Base-by-base conservation (phyloP, 257 asterid genomes). In the Petunia secreta region DNA sequence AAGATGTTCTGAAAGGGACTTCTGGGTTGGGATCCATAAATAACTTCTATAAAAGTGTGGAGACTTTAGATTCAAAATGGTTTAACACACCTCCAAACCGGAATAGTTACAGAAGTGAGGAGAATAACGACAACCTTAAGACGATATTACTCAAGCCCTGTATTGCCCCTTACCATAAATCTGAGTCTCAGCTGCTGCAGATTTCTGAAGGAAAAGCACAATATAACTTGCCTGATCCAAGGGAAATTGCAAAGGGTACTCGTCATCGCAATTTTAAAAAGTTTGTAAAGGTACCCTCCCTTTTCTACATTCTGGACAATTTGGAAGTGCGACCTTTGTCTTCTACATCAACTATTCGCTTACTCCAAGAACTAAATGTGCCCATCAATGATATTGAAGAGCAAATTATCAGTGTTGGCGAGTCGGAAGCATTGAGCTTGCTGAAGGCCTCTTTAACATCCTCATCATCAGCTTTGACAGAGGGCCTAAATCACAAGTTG, bases 371-470 rank as follows among this genome's bases (percentile, higher is more conserved):
- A 55, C 53, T 79, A 44, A 44, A 68, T 14, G 40, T 41, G 76
- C 40, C 57, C 15, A 5, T 68, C 46, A 0, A 15, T 68, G 55
- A 68, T 41, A 15, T 44, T 68, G 76, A 68, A 68, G 76, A 14
- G n/a, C 76, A 68, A 43, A 4, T 13, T 6, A 44, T 68, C 76
- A 40, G 55, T 11, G 76, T 68, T 34, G 76, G 76, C 11, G 10
- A 34, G 55, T 14, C 25, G 1, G 58, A 68, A 36, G 78, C 83
- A 4, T 55, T 80, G 52, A 46, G 54, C 9, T 34, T 80, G 43
- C 82, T 79, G 77, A 79, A 66, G 40, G 77, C 77, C 8, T 44
- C 66, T 43, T 39, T 79, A 7, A 34, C 75, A 48, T 79, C 74
- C 0, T 36, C 54, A 13, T 66, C 75, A 63, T 39, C 80, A 25